Conservation (phyloP, 1,139 yeast genomes). For the Lodderomyces metapsilosis region DNA sequence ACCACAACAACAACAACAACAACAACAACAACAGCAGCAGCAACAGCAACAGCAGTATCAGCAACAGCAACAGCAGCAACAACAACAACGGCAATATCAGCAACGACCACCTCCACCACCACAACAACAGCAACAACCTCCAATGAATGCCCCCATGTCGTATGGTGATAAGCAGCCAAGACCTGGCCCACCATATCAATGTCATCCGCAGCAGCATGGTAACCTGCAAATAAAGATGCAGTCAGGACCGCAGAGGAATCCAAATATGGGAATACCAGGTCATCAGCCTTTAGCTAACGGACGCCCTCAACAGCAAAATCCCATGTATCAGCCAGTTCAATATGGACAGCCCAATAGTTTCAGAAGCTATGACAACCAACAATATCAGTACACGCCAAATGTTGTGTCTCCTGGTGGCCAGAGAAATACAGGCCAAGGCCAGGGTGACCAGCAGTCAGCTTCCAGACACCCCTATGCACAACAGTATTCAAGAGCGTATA, state of each 20-base stretch:
- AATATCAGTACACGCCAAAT: conserved; percentile 13
- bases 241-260: not conserved
- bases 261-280: not conserved
- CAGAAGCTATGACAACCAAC: conserved; percentile 13
- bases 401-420: not conserved
- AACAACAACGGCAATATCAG: conserved; percentile 7
- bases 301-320: conserved; percentile 9
- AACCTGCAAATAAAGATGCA: conserved; percentile 8
- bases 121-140: conserved; percentile 5
- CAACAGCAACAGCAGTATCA: conserved; percentile 9
- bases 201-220: conserved; percentile 12
- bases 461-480: conserved; percentile 12
- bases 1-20: conserved; percentile 9
- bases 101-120: conserved; percentile 11
- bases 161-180: not conserved
- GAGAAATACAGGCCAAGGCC: conserved; percentile 5
- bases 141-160: not conserved
- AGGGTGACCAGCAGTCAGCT: conserved; percentile 4
- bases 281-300: conserved; percentile 5
- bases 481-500: conserved; percentile 6
- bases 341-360: conserved; percentile 7
- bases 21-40: conserved; percentile 8
- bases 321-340: too few relatives aligned
- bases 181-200: conserved; percentile 4
- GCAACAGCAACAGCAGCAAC: conserved; percentile 8